Evolutionary conservation across 2,329 filamentous ascomycete genomes (phyloP).

Genomic region (Fusarium tricinctum): DNA sequence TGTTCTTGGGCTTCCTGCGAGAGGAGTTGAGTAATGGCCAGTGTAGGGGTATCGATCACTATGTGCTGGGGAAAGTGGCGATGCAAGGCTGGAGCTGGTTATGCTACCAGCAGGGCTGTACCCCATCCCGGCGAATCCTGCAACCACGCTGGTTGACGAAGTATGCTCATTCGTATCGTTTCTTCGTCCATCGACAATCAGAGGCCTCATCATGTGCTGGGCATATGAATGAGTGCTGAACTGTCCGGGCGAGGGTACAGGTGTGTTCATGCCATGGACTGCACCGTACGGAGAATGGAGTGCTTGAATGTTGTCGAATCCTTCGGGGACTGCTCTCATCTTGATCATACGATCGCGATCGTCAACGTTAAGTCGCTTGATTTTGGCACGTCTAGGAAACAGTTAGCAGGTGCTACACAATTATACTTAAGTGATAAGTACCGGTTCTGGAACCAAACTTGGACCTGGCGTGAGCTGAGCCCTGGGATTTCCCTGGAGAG

Average conservation of each 20-base stretch:
- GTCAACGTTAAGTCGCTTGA: slow-evolving; percentile 78
- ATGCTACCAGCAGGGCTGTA: slow-evolving; percentile 70
- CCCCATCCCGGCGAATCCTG: slow-evolving; percentile 75
- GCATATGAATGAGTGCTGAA: slow-evolving; percentile 65
- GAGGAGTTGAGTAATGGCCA: slow-evolving; percentile 62
- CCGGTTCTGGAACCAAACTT: slow-evolving; percentile 99
- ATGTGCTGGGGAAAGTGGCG: slow-evolving; percentile 68
- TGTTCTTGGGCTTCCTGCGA: slow-evolving; percentile 63
- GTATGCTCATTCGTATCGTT: slow-evolving; percentile 74
- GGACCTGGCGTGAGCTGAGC: slow-evolving; percentile 90
- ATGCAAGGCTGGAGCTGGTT: slow-evolving; percentile 67
- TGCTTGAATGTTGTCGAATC: slow-evolving; percentile 78
- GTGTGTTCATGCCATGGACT: slow-evolving; percentile 65
- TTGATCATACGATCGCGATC: slow-evolving; percentile 79
- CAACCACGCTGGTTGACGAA: slow-evolving; percentile 76
- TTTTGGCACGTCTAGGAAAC: slow-evolving; percentile 72
- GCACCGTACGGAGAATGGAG: slow-evolving; percentile 77
- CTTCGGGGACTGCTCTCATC: slow-evolving; percentile 78
- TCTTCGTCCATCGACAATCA: slow-evolving; percentile 78
- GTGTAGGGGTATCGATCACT: slow-evolving; percentile 69
- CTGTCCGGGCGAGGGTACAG: slow-evolving; percentile 64
- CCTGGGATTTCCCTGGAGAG: slow-evolving; percentile 92
- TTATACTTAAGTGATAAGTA: slow-evolving; percentile 57
- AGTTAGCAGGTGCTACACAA: slow-evolving; percentile 28
- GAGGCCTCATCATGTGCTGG: slow-evolving; percentile 74